Evolutionary conservation across 176 grass and related monocot genomes (phyloP), one percentile per base, ranked within the genome.

Genomic region (Cenchrus americanus): DNA sequence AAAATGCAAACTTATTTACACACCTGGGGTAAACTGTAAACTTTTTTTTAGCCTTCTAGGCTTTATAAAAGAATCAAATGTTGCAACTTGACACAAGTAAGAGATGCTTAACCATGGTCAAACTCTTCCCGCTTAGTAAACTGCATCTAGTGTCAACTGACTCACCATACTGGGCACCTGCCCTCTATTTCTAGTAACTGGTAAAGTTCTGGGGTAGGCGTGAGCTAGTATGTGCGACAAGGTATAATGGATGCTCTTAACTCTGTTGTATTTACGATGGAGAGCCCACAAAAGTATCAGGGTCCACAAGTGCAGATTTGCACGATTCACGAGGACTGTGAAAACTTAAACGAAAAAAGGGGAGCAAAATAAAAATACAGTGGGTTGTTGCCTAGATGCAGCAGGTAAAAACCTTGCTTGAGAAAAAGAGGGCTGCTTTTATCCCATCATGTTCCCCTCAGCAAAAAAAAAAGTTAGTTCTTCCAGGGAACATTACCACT

Each of bases 391-490:
- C 22, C 17, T 6, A 68, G 80, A 83, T 79, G 80, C 68, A 83
- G 87, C 68, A 83, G 77, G 11, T 21, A 80, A 86, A 80, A 86
- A 75, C 59, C 32, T 82, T 86, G 75, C 32, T 75, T 60, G 23
- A 62, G 47, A 63, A 48, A 82, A 83, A 83, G 52, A 90, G 9
- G 67, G 17, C 3, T 42, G 74, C 68, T 90, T 90, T 90, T 64
- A 82, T 78, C 61, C 72, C 68, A 75, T 54, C 80, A 75, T 75
- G 88, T 69, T 54, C 68, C 84, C 80, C 76, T 84, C 68, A 84
- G 53, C 43, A 27, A 60, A 81, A 78, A n/a, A 83, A 73, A 78
- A 83, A 73, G 60, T n/a, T 68, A 79, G 49, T 61, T 90, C 79
- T 79, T 90, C 73, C 52, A 23, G 73, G 66, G 79, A 66, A 86